Evolutionary conservation across 768 basidiomycete species (phyloP).

Genomic region (Suillus brevipes): DNA sequence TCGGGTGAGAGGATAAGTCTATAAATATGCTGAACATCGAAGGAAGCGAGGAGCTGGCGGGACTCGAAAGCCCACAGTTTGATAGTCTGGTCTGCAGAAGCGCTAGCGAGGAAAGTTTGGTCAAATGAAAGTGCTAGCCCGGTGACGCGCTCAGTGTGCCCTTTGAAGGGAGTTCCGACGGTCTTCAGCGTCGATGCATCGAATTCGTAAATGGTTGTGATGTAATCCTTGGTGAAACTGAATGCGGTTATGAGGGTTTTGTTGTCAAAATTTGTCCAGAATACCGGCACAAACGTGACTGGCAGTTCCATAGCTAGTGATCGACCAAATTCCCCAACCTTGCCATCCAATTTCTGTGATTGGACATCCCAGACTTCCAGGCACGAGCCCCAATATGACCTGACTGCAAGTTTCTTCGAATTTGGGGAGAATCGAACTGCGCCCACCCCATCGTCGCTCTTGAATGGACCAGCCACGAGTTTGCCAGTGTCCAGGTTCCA

Average conservation of each 20-base stretch:
- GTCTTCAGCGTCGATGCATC: too few relatives aligned
- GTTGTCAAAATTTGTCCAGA: neutral
- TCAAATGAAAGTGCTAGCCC: too few relatives aligned
- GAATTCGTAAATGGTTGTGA: neutral
- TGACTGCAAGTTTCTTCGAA: neutral
- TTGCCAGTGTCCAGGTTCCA: neutral
- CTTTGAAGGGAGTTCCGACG: too few relatives aligned
- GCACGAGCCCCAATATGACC: rapidly evolving
- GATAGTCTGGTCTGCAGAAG: too few relatives aligned
- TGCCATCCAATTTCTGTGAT: neutral
- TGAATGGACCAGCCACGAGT: neutral
- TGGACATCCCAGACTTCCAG: neutral
- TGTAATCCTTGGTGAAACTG: neutral
- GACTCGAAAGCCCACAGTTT: neutral
- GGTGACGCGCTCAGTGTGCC: too few relatives aligned
- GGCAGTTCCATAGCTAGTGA: too few relatives aligned
- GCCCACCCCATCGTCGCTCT: neutral
- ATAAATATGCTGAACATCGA: constrained; percentile 1
- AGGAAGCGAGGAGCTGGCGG: neutral
- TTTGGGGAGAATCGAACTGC: neutral
- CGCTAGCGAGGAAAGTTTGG: too few relatives aligned
- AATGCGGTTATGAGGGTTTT: neutral
- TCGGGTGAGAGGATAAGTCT: too few relatives aligned
- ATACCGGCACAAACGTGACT: neutral
- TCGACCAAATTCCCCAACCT: too few relatives aligned